Evolutionary conservation across 768 basidiomycete genomes (phyloP).

Genomic region (Lentinula aciculospora): DNA sequence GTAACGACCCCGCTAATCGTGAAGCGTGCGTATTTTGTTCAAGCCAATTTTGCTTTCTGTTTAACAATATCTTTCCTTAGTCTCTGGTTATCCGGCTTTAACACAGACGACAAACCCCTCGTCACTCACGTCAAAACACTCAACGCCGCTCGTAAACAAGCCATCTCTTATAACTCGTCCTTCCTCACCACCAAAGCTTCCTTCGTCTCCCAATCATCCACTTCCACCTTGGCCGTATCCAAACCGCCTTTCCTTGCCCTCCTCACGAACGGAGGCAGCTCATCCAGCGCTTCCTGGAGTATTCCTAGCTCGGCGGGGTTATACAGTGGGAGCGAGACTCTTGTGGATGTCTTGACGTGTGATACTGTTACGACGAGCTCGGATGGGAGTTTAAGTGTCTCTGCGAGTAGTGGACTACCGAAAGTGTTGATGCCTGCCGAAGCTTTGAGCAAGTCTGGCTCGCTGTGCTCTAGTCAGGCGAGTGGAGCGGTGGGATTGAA

Average conservation of each 20-base stretch:
- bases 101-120: conserved; percentile 38
- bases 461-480: conserved; percentile 13
- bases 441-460: conserved; percentile 15
- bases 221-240: conserved; percentile 38
- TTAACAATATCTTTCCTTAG: conserved; percentile 23
- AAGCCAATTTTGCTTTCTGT: background rate
- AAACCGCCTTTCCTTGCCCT: conserved; percentile 54
- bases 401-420: conserved; percentile 39
- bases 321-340: conserved; percentile 32
- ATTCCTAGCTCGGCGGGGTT: conserved; percentile 30
- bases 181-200: conserved; percentile 48
- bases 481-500: background rate
- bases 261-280: conserved; percentile 43
- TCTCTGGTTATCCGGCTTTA: conserved; percentile 56
- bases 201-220: conserved; percentile 34
- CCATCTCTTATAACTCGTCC: conserved; percentile 32
- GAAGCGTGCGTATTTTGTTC: conserved; percentile 36
- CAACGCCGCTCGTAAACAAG: conserved; percentile 49
- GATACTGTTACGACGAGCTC: conserved; percentile 25
- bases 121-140: conserved; percentile 39
- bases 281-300: conserved; percentile 16
- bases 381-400: conserved; percentile 35
- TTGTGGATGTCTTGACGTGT: conserved; percentile 55
- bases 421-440: conserved; percentile 23
- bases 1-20: conserved; percentile 56